A percentile compares a stretch with the other conserved stretches of the same genome.
Evolutionary conservation across 495 filamentous ascomycete species (phyloP).

Genomic region (Daldinia vernicosa): DNA sequence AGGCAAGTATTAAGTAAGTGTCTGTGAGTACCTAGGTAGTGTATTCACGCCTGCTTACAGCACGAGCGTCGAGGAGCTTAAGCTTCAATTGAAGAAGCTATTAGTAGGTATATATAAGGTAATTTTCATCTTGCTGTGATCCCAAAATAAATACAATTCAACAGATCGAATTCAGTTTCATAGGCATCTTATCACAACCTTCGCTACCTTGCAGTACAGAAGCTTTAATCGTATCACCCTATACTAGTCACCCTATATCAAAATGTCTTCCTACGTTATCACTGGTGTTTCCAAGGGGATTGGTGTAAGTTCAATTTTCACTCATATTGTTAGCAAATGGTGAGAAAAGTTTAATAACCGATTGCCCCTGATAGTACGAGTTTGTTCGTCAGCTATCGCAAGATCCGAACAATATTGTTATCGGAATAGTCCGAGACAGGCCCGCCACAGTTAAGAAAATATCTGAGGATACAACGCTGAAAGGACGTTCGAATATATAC

Average conservation of each 20-base stretch:
- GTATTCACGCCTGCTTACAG: not conserved
- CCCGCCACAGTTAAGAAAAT: not conserved
- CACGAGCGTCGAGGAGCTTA: not conserved
- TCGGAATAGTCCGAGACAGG: not conserved
- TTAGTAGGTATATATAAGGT: slow-evolving; percentile 3
- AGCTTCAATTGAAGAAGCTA: not conserved
- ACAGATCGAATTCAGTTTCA: too few relatives aligned
- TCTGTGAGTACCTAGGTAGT: not conserved
- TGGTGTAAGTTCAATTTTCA: not conserved
- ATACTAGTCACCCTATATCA: not conserved
- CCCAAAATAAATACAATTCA: too few relatives aligned
- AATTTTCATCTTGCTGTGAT: not conserved
- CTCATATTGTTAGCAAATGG: not conserved
- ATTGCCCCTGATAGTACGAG: not conserved
- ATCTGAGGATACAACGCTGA: not conserved
- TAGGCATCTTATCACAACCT: not conserved
- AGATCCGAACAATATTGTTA: not conserved
- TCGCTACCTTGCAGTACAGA: not conserved
- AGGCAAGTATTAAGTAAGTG: not conserved
- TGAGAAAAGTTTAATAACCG: not conserved
- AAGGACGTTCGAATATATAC: not conserved
- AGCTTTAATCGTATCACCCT: not conserved
- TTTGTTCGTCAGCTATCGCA: not conserved
- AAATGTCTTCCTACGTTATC: not conserved
- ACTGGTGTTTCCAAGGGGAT: not conserved